These are phyloP conservation scores for Styphnolobium japonicum DNA, from an alignment of 306 rosid genomes.

Conservation along the genomic window DNA sequence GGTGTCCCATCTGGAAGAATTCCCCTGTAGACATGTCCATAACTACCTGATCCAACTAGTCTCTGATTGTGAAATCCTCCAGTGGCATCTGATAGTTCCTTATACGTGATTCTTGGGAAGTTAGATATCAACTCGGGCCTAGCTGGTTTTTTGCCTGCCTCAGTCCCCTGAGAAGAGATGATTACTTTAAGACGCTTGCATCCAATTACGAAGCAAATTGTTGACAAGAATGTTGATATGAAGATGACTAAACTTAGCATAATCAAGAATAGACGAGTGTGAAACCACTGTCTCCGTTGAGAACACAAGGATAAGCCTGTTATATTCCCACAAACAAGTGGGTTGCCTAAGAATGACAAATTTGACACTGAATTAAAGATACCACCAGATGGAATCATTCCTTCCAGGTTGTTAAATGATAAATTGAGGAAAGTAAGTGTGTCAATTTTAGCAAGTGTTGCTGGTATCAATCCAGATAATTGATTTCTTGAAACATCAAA, in stretches of 20 bases:
- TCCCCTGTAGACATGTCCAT: constrained; percentile 62
- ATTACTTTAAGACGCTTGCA: constrained; percentile 32
- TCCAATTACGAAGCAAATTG: constrained; percentile 47
- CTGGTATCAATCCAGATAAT: constrained; percentile 55
- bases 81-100: constrained; percentile 67
- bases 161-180: constrained; percentile 29
- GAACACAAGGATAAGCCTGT: constrained; percentile 35
- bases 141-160: constrained; percentile 21
- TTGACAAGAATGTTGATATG: constrained; percentile 45
- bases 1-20: constrained; percentile 53
- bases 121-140: constrained; percentile 45
- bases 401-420: constrained; percentile 58
- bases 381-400: constrained; percentile 62
- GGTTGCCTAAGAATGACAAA: constrained; percentile 48
- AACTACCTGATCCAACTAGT: constrained; percentile 60
- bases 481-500: constrained; percentile 56
- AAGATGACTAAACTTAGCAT: constrained; percentile 42
- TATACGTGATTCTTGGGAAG: constrained; percentile 61
- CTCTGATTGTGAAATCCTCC: constrained; percentile 57
- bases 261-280: constrained; percentile 25
- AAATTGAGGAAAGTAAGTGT: constrained; percentile 50
- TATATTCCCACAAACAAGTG: constrained; percentile 45
- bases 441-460: constrained; percentile 43
- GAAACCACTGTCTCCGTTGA: constrained; percentile 32
- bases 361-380: constrained; percentile 46